These are phyloP conservation scores for Gossypium sturtianum DNA, from an alignment of 345 rosid species.

Conservation along the genomic window DNA sequence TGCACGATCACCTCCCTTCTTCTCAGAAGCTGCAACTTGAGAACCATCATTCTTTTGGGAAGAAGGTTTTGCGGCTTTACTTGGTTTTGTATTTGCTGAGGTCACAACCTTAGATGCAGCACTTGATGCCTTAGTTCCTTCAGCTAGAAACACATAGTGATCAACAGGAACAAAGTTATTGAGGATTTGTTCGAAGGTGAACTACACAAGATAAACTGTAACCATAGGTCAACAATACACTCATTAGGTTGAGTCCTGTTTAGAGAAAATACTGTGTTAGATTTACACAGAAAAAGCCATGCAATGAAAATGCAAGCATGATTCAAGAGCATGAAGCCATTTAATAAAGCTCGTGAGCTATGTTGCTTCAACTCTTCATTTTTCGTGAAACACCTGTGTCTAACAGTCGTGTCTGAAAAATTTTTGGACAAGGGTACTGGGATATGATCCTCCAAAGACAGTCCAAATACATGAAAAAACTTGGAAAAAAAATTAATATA, in stretches of 20 bases:
- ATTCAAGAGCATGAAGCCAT: not conserved
- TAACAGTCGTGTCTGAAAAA: not conserved
- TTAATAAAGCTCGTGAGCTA: not conserved
- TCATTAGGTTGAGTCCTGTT: not conserved
- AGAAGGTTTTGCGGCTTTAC: constrained; percentile 49
- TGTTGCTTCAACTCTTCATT: not conserved
- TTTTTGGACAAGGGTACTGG: not conserved
- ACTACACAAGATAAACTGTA: not conserved
- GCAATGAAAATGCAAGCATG: not conserved
- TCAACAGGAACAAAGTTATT: not conserved
- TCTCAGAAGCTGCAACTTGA: constrained; percentile 53
- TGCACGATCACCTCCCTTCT: constrained; percentile 62
- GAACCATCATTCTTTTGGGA: constrained; percentile 54
- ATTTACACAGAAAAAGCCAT: not conserved
- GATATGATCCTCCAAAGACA: not conserved
- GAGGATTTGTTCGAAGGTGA: not conserved
- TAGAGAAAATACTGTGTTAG: not conserved
- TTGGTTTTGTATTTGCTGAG: constrained; percentile 37
- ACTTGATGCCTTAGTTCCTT: constrained; percentile 42
- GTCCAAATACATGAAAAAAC: not conserved
- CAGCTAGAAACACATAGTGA: constrained; percentile 30
- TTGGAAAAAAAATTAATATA: not conserved
- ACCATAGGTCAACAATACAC: not conserved
- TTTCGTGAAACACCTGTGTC: not conserved
- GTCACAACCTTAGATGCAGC: constrained; percentile 28